A percentile compares a stretch with the other conserved stretches of the same genome.
phyloP scores from a whole-genome alignment of 345 rosid species.

The Sisymbrium irio region DNA sequence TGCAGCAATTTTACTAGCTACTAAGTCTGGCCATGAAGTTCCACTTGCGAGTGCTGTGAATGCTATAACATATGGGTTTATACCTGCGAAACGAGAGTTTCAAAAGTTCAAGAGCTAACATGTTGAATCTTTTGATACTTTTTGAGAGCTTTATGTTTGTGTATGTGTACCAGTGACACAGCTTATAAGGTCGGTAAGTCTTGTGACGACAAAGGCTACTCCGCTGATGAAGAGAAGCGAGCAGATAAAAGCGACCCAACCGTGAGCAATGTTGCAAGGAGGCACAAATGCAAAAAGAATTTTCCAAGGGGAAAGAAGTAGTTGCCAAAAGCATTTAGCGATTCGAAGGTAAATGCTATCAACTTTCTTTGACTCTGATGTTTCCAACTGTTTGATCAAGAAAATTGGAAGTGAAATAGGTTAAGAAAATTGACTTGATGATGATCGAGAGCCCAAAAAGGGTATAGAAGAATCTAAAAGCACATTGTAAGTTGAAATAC shows the following conservation, averaged over 20 bases:
- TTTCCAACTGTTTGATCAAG: constrained; percentile 59
- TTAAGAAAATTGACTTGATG: background rate
- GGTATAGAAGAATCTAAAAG: constrained; percentile 5
- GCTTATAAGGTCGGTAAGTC: constrained; percentile 79
- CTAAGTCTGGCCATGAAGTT: constrained; percentile 97
- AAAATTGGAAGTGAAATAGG: constrained; percentile 17
- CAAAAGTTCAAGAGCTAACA: background rate
- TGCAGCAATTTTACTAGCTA: constrained; percentile 96
- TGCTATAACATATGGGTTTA: constrained; percentile 90
- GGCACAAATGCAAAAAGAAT: constrained; percentile 88
- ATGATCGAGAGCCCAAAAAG: background rate
- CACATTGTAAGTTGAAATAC: constrained; percentile 3
- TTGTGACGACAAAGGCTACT: constrained; percentile 72
- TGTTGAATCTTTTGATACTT: constrained; percentile 2
- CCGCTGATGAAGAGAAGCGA: constrained; percentile 81
- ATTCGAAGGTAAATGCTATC: constrained; percentile 38
- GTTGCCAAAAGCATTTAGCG: constrained; percentile 57
- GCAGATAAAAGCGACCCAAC: constrained; percentile 88
- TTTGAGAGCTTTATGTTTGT: background rate
- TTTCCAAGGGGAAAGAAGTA: constrained; percentile 70
- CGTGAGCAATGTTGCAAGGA: constrained; percentile 80
- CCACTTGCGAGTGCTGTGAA: constrained; percentile 91
- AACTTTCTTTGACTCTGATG: constrained; percentile 55
- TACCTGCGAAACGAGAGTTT: constrained; percentile 44
- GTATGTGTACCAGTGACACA: constrained; percentile 75